A percentile compares a stretch with the other conserved stretches of the same genome.
Conservation (phyloP, 768 basidiomycete genomes). For the Sarcomyxa edulis region DNA sequence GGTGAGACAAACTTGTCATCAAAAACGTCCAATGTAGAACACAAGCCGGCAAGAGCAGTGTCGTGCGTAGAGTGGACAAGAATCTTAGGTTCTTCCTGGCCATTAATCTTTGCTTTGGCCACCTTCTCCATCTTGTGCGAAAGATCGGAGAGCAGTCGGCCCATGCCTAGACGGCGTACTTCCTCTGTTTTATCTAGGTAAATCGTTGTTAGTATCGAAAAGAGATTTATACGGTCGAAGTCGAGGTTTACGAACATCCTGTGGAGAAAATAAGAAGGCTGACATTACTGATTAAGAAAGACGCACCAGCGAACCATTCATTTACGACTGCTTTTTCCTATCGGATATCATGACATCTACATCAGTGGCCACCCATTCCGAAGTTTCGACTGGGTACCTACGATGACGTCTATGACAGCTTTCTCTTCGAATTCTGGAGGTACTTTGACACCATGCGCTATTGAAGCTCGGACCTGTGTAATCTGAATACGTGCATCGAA, state of each 20-base stretch:
- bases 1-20: conserved; percentile 50
- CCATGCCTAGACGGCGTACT: conserved; percentile 74
- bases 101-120: conserved; percentile 44
- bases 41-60: conserved; percentile 60
- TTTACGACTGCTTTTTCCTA: conserved; percentile 70
- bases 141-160: conserved; percentile 63
- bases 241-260: conserved; percentile 9
- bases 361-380: not conserved
- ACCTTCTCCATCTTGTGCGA: conserved; percentile 53
- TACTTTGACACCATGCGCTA: conserved; percentile 66
- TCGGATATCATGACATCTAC: not conserved
- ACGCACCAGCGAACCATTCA: conserved; percentile 72
- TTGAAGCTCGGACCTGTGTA: conserved; percentile 55
- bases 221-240: conserved; percentile 1
- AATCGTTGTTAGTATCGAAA: not conserved
- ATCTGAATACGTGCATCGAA: conserved; percentile 1
- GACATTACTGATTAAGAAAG: not conserved
- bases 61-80: conserved; percentile 72
- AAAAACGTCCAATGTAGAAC: conserved; percentile 63
- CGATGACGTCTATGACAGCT: conserved; percentile 51
- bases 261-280: conserved; percentile 7
- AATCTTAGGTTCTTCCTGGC: conserved; percentile 50
- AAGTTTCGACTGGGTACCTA: conserved; percentile 22
- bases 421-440: conserved; percentile 72
- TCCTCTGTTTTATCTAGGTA: conserved; percentile 64